phyloP scores from a whole-genome alignment of 1,284 basidiomycete species.

The Microbotryomycetes sp. region DNA sequence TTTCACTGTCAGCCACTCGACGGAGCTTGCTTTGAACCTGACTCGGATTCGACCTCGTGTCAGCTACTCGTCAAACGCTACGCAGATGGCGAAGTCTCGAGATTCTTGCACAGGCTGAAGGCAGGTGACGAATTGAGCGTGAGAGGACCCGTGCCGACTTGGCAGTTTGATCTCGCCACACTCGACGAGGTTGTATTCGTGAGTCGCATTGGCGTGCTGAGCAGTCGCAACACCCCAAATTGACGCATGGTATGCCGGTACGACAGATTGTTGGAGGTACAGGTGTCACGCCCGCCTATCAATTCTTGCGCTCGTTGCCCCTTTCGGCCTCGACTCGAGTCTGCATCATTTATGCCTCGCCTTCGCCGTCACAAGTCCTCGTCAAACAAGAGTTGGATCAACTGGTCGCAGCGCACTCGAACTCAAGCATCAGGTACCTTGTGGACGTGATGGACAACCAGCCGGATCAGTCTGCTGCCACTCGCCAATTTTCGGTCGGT shows the following conservation, averaged over 20 bases:
- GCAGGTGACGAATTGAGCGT: conserved; percentile 62
- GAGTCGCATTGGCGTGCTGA: too few species aligned
- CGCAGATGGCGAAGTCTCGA: conserved; percentile 66
- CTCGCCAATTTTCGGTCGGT: too few species aligned
- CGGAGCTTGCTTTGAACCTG: conserved; percentile 65
- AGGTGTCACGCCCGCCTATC: conserved; percentile 70
- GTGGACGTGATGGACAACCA: conserved; percentile 49
- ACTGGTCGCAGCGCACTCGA: conserved; percentile 47
- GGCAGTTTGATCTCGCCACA: conserved; percentile 53
- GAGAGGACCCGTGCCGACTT: conserved; percentile 67
- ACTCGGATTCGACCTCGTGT: conserved; percentile 11
- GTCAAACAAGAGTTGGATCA: conserved; percentile 53
- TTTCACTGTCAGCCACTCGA: conserved; percentile 45
- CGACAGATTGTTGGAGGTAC: conserved; percentile 70
- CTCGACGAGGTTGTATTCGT: conserved; percentile 78
- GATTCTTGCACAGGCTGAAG: conserved; percentile 66
- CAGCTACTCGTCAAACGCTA: conserved; percentile 46
- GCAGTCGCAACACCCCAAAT: background rate
- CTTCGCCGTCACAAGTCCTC: conserved; percentile 55
- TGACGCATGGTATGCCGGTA: background rate
- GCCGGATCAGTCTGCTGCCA: too few species aligned
- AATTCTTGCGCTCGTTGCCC: conserved; percentile 36
- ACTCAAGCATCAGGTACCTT: conserved; percentile 53
- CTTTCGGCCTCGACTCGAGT: conserved; percentile 38
- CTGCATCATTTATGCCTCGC: conserved; percentile 62